phyloP scores from a whole-genome alignment of 2,329 filamentous ascomycete genomes.

The Cordyceps javanica region DNA sequence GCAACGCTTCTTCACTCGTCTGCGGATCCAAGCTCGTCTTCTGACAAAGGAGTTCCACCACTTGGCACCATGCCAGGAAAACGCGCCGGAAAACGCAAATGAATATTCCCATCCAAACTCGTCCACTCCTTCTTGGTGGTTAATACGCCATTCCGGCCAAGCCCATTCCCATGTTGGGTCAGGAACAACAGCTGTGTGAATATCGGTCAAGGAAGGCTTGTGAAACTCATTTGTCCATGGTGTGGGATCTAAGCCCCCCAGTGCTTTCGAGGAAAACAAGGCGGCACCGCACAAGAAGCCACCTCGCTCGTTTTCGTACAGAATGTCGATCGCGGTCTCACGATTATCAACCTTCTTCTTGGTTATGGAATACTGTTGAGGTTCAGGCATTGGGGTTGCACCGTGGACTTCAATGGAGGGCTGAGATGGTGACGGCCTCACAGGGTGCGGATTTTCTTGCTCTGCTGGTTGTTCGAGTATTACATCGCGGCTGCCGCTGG shows the following conservation, averaged over 20 bases:
- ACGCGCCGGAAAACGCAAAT: conserved; percentile 69
- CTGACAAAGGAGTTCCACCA: conserved; percentile 98
- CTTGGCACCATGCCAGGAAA: conserved; percentile 80
- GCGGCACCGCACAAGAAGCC: conserved; percentile 83
- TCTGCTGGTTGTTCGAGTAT: conserved; percentile 8
- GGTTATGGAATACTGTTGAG: conserved; percentile 29
- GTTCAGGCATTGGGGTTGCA: conserved; percentile 17
- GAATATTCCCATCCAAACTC: conserved; percentile 96
- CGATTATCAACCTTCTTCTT: conserved; percentile 29
- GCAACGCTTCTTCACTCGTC: conserved; percentile 57
- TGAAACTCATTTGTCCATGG: conserved; percentile 74
- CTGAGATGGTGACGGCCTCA: conserved; percentile 19
- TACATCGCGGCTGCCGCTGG: neutral
- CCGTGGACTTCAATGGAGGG: conserved; percentile 31
- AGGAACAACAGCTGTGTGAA: conserved; percentile 82
- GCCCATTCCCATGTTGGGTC: conserved; percentile 95
- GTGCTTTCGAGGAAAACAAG: conserved; percentile 79
- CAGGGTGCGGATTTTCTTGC: conserved; percentile 3
- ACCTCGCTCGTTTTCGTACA: conserved; percentile 95
- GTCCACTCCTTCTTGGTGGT: conserved; percentile 69
- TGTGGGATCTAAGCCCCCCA: conserved; percentile 78
- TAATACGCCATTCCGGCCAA: conserved; percentile 59
- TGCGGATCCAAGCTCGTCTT: conserved; percentile 78
- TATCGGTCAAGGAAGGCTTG: conserved; percentile 57
- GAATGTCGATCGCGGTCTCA: conserved; percentile 67